phyloP scores from a whole-genome alignment of 2,329 filamentous ascomycete species.

The Fusarium pseudograminearum region DNA sequence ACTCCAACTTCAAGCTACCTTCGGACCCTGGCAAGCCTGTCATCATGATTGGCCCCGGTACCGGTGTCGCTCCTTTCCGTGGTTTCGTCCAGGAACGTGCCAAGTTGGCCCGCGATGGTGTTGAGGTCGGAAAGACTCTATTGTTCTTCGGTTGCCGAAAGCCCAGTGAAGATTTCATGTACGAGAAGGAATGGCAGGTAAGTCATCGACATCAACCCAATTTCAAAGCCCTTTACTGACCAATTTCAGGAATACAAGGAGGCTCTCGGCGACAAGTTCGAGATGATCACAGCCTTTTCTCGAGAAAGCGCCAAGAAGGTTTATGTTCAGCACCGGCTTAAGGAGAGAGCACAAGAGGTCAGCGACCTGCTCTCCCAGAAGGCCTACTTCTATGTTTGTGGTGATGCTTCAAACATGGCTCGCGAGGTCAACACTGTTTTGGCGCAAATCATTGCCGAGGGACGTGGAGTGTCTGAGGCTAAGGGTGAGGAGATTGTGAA shows the following conservation, averaged over 20 bases:
- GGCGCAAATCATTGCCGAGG: conserved; percentile 84
- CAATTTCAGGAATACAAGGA: conserved; percentile 79
- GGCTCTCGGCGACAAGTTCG: conserved; percentile 87
- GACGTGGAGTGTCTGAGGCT: conserved; percentile 82
- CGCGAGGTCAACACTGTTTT: conserved; percentile 92
- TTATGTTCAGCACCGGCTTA: conserved; percentile 94
- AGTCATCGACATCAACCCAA: conserved; percentile 52
- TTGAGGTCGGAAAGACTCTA: conserved; percentile 86
- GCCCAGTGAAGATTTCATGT: conserved; percentile 89
- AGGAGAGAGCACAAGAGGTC: conserved; percentile 84
- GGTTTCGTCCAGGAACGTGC: conserved; percentile 95
- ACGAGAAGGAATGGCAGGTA: conserved; percentile 92
- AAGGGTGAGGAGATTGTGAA: conserved; percentile 98
- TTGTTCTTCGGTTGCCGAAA: conserved; percentile 97
- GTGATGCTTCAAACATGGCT: conserved; percentile 97
- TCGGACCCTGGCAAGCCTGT: conserved; percentile 94
- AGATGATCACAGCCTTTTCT: conserved; percentile 95
- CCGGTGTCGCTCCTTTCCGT: conserved; percentile 95
- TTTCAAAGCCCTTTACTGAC: conserved; percentile 24
- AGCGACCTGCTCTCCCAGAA: conserved; percentile 87
- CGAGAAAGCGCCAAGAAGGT: conserved; percentile 88
- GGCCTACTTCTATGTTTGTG: conserved; percentile 97
- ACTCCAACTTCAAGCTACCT: conserved; percentile 99
- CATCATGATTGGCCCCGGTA: conserved; percentile 96
- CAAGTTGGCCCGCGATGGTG: conserved; percentile 81